Base-by-base conservation (phyloP, 805 yeast species). In the Zygotorulaspora florentina region DNA sequence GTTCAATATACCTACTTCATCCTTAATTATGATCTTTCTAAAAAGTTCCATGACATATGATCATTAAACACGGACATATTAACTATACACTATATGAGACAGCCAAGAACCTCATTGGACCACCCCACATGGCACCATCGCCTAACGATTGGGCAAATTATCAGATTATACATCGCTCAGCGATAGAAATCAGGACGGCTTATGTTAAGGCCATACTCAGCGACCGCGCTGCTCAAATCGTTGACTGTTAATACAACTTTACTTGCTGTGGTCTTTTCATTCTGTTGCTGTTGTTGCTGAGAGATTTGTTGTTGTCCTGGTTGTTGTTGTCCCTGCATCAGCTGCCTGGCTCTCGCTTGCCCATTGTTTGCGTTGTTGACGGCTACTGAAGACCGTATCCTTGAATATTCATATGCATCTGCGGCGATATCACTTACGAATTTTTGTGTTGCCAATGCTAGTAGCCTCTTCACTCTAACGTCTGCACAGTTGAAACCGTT, bases 361-460 rank as follows among this genome's bases (percentile, higher is more conserved):
- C 96, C 95, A 59, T 87, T 87, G 36, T 86, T 75, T 3, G 95
- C 80, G 57, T 84, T 83, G 57, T 86, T 82, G n/a, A 90, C 95
- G 0, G 96, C 81, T 10, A 88, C 80, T 3, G 87, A 73, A n/a
- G 93, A 87, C 51, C 98, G 76, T 54, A 93, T 93, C 50, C 98
- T 73, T 8, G 96, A 86, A 62, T 88, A 90, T 63, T 93, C 99
- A 62, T 88, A 93, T 0, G 99, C 97, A 61, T 93, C 98, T 12
- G 89, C 87, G 1, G 99, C 96, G 26, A 93, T 83, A 63, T 93
- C 99, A 50, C 90, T 81, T 23, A 93, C 77, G 64, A 93, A 93
- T 62, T 93, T 93, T 60, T 95, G 99, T 0, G 99, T 93, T 1
- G 99, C 98, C 46, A 93, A 71, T 0, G 98, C 97, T 40, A 93